Evolutionary conservation across 352 stramenopile genomes (phyloP).

Genomic region (Phytophthora kernoviae): DNA sequence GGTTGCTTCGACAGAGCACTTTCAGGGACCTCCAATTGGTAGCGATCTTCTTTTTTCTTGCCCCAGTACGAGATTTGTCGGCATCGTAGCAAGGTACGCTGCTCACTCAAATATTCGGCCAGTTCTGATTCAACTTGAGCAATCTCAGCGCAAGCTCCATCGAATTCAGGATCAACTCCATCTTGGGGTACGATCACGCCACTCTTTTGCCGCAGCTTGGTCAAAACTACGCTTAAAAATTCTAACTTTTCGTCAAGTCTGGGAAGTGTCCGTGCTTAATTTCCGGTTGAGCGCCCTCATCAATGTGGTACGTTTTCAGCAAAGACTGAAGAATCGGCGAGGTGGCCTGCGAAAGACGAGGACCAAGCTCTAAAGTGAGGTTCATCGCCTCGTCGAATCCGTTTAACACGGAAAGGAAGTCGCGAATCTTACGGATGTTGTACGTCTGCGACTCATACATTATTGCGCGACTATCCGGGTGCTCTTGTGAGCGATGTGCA

Average conservation of each 20-base stretch:
- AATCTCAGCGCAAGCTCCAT: slow-evolving; percentile 91
- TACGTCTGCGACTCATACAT: slow-evolving; percentile 98
- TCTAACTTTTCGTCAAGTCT: slow-evolving; percentile 92
- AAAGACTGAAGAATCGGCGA: slow-evolving; percentile 63
- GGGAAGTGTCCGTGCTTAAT: slow-evolving; percentile 78
- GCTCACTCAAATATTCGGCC: slow-evolving; percentile 88
- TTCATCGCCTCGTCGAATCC: slow-evolving; percentile 87
- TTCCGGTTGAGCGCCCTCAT: slow-evolving; percentile 17
- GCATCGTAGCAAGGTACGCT: slow-evolving; percentile 75
- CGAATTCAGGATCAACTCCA: slow-evolving; percentile 95
- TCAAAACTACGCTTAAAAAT: slow-evolving; percentile 98
- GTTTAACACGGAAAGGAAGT: slow-evolving; percentile 91
- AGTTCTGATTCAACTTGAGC: slow-evolving; percentile 88
- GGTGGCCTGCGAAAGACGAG: slow-evolving; percentile 59
- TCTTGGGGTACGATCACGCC: slow-evolving; percentile 93
- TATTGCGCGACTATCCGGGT: slow-evolving; percentile 96
- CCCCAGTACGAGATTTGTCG: slow-evolving; percentile 94
- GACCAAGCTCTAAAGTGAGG: slow-evolving; percentile 84
- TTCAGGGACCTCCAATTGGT: slow-evolving; percentile 94
- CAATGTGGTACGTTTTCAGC: slow-evolving; percentile 45
- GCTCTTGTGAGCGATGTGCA: slow-evolving; percentile 75
- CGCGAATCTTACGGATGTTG: slow-evolving; percentile 97
- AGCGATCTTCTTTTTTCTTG: slow-evolving; percentile 97
- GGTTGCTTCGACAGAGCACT: slow-evolving; percentile 82
- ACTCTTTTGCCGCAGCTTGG: slow-evolving; percentile 88